phyloP scores from a whole-genome alignment of 2,329 filamentous ascomycete species.

The Ophiocordyceps unilateralis region DNA sequence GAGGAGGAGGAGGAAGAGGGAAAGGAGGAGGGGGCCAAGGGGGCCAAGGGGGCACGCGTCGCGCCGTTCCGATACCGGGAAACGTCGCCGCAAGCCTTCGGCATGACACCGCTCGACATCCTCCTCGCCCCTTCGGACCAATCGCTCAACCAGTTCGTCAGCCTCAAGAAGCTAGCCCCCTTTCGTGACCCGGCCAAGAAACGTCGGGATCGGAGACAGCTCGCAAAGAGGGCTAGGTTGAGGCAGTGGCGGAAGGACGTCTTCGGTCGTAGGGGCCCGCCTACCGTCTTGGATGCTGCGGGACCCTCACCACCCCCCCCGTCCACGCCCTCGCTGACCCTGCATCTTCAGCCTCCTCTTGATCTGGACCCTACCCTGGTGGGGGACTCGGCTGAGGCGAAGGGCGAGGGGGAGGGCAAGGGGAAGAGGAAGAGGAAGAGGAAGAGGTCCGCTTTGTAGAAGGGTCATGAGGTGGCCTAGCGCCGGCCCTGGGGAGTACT shows the following conservation, averaged over 20 bases:
- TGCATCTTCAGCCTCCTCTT: too few species aligned
- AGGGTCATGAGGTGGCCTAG: constrained; percentile 13
- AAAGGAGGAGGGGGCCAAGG: too few species aligned
- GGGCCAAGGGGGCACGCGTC: too few species aligned
- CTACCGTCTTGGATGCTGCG: too few species aligned
- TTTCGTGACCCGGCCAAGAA: constrained; percentile 87
- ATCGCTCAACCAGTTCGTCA: constrained; percentile 76
- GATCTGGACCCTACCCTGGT: not conserved
- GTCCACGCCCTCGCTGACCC: too few species aligned
- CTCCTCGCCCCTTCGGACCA: constrained; percentile 72
- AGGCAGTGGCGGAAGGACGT: constrained; percentile 64
- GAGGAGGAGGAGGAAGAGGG: too few species aligned
- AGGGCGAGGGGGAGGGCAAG: constrained; percentile 4
- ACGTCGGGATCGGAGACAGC: constrained; percentile 66
- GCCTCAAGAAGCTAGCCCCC: constrained; percentile 83
- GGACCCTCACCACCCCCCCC: too few species aligned
- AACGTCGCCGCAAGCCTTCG: constrained; percentile 78
- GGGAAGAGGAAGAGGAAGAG: constrained; percentile 35
- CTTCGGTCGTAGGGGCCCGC: constrained; percentile 34
- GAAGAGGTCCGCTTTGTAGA: too few species aligned
- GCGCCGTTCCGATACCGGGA: constrained; percentile 75
- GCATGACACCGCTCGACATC: constrained; percentile 79
- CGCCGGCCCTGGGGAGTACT: too few species aligned
- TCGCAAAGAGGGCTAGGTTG: constrained; percentile 84
- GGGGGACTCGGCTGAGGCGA: not conserved